Base-by-base conservation (phyloP, 169 alveolate species). In the Eimeria praecox region DNA sequence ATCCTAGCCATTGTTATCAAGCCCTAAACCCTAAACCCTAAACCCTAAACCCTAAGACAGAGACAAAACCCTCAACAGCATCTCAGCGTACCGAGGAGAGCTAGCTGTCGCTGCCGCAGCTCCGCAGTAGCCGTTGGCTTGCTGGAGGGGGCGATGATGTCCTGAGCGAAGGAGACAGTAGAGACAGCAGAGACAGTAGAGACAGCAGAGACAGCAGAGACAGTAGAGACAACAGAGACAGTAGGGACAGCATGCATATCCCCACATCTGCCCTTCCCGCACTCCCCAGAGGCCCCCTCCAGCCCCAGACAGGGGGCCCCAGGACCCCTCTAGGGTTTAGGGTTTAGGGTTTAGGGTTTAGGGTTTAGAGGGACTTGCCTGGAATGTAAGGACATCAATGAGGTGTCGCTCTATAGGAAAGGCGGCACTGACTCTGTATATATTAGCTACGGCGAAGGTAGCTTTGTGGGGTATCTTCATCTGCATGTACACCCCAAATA, bases 91-190 rank as follows among this genome's bases (percentile, higher is more conserved):
- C 96, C 96, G 8, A 94, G 82, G 1, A 94, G 71, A 8, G 96
- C 20, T 44, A 94, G 96, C 90, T 94, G 96, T n/a, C 96, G 62
- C 85, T 94, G 96, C 44, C 96, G 94, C 56, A 94, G 73, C 94
- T 94, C 96, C 24, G 96, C 96, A 10, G 91, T 82, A 20, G 93
- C 96, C 22, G 93, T n/a, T 1, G 96, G 96, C 16, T 83, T 44
- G 64, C 38, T 56, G 24, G 96, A 94, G 20, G 96, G 96, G 24
- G 93, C 82, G n/a, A 94, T 80, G 4, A 94, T 35, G 38, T 94
- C 96, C 96, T 94, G 80, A 56, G 38, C 20, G 1, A 35, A 62
- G 42, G 20, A 42, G 91, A 56, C 40, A 85, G 52, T 3, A n/a
- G n/a, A n/a, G n/a, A n/a, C n/a, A n/a, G n/a, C n/a, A n/a, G n/a